Evolutionary conservation across 257 asterid genomes (phyloP).

Genomic region (Osmanthus fragrans): DNA sequence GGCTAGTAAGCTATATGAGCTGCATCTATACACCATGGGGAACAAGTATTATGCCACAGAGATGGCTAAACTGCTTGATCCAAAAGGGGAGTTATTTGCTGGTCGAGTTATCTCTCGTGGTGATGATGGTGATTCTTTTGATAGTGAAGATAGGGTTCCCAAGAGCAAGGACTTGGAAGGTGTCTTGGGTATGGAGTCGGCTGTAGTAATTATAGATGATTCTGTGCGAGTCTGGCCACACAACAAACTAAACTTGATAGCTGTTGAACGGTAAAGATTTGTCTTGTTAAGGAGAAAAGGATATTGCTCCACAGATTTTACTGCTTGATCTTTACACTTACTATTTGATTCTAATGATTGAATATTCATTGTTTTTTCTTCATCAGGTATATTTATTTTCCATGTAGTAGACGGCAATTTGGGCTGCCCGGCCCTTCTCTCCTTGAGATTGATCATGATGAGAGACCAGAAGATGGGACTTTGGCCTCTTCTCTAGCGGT

Average conservation of each 20-base stretch:
- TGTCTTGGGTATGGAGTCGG: constrained; percentile 94
- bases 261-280: constrained; percentile 74
- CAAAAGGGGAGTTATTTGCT: constrained; percentile 89
- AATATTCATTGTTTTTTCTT: constrained; percentile 10
- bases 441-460: constrained; percentile 96
- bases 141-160: constrained; percentile 84
- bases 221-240: constrained; percentile 97
- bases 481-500: constrained; percentile 89
- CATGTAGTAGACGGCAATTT: constrained; percentile 95
- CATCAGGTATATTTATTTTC: constrained; percentile 86
- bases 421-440: constrained; percentile 96
- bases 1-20: constrained; percentile 87
- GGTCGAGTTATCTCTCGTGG: constrained; percentile 96
- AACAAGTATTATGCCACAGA: constrained; percentile 96
- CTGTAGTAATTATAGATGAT: constrained; percentile 88
- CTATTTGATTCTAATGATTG: constrained; percentile 8
- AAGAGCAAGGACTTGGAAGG: constrained; percentile 94
- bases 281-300: not conserved
- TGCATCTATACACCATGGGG: constrained; percentile 98
- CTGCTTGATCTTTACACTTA: not conserved
- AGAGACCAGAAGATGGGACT: constrained; percentile 97
- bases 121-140: constrained; percentile 81
- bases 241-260: constrained; percentile 80
- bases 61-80: constrained; percentile 99
- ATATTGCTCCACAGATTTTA: not conserved